These are phyloP conservation scores for Monoraphidium neglectum DNA, from an alignment of 139 green algal species.

Conservation along the genomic window DNA sequence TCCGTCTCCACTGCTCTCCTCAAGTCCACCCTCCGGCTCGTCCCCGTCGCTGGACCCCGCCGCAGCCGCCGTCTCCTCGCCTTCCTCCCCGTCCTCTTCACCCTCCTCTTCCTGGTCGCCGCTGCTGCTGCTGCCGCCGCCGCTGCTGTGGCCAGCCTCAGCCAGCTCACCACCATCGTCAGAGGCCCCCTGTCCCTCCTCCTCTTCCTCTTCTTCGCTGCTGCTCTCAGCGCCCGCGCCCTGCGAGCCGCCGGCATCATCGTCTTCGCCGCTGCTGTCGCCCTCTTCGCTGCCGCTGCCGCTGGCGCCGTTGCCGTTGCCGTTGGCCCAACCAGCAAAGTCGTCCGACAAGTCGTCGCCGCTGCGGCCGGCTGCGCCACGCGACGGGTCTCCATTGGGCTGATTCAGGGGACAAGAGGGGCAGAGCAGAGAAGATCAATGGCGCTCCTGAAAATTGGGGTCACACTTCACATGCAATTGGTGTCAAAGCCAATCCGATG, in stretches of 20 bases:
- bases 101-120: slow-evolving; percentile 31
- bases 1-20: too few species aligned
- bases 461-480: too few species aligned
- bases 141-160: slow-evolving; percentile 2
- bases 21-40: too few species aligned
- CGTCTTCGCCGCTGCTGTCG: slow-evolving; percentile 13
- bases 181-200: not conserved
- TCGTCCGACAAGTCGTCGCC: slow-evolving; percentile 27
- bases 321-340: not conserved
- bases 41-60: not conserved
- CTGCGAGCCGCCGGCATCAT: not conserved
- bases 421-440: too few species aligned
- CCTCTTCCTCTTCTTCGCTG: slow-evolving; percentile 8
- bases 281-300: slow-evolving; percentile 1
- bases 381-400: too few species aligned
- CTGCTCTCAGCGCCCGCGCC: slow-evolving; percentile 2
- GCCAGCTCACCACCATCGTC: not conserved
- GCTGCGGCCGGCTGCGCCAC: not conserved
- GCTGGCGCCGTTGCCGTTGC: not conserved
- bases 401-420: too few species aligned
- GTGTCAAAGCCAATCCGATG: too few species aligned
- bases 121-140: slow-evolving; percentile 13
- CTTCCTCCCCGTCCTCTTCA: slow-evolving; percentile 8
- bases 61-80: not conserved
- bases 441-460: too few species aligned